A percentile compares a stretch with the other conserved stretches of the same genome.
phyloP scores from a whole-genome alignment of 2,329 filamentous ascomycete species.

The Lojkania enalia region DNA sequence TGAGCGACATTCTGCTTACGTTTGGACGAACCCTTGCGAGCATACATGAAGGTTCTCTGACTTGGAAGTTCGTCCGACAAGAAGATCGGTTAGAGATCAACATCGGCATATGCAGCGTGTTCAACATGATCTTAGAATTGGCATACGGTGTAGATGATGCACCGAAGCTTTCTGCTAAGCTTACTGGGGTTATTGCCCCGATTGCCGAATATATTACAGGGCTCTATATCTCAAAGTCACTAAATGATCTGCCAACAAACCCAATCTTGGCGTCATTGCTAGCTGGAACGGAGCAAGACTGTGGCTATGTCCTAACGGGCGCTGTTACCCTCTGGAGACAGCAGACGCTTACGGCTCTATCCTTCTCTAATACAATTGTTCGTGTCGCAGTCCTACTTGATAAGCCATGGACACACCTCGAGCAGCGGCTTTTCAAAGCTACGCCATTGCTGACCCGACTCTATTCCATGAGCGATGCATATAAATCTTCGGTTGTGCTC shows the following conservation, averaged over 20 bases:
- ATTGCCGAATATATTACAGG: slow-evolving; percentile 77
- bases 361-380: slow-evolving; percentile 70
- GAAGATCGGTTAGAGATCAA: slow-evolving; percentile 72
- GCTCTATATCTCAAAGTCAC: slow-evolving; percentile 72
- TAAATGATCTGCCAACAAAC: slow-evolving; percentile 73
- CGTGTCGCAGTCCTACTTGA: slow-evolving; percentile 68
- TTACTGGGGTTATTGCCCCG: slow-evolving; percentile 67
- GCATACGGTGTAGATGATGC: slow-evolving; percentile 75
- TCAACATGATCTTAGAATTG: slow-evolving; percentile 72
- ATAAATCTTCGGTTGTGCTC: slow-evolving; percentile 66
- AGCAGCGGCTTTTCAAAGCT: slow-evolving; percentile 79
- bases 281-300: slow-evolving; percentile 47
- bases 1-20: slow-evolving; percentile 70
- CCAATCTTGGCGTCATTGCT: slow-evolving; percentile 74
- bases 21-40: slow-evolving; percentile 78
- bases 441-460: slow-evolving; percentile 76
- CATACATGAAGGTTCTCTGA: slow-evolving; percentile 80
- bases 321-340: slow-evolving; percentile 51
- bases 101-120: slow-evolving; percentile 66
- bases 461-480: slow-evolving; percentile 69
- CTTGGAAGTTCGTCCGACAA: slow-evolving; percentile 77
- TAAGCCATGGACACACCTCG: slow-evolving; percentile 66
- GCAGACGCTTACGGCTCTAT: slow-evolving; percentile 67
- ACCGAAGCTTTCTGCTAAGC: slow-evolving; percentile 50
- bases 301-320: slow-evolving; percentile 51